Conservation (phyloP, 805 yeast species). For the Candida xyloterini region DNA sequence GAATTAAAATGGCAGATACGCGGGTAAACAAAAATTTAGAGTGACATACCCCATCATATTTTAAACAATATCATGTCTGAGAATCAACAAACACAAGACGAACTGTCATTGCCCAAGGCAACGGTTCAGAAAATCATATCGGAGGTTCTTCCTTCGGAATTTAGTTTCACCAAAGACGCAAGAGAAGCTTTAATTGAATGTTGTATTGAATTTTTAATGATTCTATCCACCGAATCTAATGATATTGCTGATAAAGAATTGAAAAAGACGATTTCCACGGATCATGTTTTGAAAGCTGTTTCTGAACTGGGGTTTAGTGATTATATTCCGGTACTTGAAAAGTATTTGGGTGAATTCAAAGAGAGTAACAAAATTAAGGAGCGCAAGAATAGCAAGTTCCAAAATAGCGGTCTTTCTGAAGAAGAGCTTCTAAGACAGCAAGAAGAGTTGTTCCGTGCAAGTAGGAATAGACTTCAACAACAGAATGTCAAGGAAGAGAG, state of each 20-base stretch:
- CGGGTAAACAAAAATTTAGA: conserved; percentile 3
- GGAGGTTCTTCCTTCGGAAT: conserved; percentile 85
- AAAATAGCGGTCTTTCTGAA: conserved; percentile 86
- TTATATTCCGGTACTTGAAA: conserved; percentile 77
- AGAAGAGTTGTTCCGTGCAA: conserved; percentile 77
- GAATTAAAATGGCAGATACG: conserved; percentile 11
- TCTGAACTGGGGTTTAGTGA: conserved; percentile 83
- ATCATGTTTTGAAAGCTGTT: conserved; percentile 88
- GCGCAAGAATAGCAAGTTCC: conserved; percentile 87
- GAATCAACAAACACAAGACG: conserved; percentile 28
- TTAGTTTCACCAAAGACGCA: conserved; percentile 87
- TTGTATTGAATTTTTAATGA: conserved; percentile 94
- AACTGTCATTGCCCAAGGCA: conserved; percentile 50
- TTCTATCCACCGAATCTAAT: conserved; percentile 86
- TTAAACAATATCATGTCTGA: conserved; percentile 19
- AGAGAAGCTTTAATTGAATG: conserved; percentile 94
- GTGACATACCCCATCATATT: conserved; percentile 1
- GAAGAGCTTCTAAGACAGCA: conserved; percentile 91
- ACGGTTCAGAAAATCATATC: conserved; percentile 93
- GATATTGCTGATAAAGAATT: conserved; percentile 96
- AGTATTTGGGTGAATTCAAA: conserved; percentile 80
- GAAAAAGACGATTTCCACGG: conserved; percentile 94
- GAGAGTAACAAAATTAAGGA: conserved; percentile 86
- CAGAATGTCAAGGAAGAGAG: conserved; percentile 21
- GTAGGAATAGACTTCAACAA: conserved; percentile 34